Evolutionary conservation across 1,284 basidiomycete species (phyloP).

Genomic region (Xerocomus minutiporus): DNA sequence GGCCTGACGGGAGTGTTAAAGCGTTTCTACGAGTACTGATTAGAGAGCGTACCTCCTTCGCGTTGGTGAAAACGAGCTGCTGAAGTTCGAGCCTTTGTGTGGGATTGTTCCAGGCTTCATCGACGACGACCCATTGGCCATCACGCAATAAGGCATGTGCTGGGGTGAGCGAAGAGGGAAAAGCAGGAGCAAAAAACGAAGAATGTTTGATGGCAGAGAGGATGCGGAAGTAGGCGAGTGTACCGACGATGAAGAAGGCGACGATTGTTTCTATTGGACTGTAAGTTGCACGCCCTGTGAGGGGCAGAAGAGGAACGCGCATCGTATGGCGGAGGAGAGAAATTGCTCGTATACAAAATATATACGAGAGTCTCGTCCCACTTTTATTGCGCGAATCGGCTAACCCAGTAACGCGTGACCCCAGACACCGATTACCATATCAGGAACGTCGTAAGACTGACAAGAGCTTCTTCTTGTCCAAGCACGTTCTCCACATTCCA

Average conservation of each 20-base stretch:
- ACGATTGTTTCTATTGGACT: slow-evolving; percentile 84
- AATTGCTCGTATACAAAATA: background rate
- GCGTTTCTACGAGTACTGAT: background rate
- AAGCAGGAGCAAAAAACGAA: slow-evolving; percentile 56
- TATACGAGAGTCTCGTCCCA: slow-evolving; percentile 24
- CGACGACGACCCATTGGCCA: slow-evolving; percentile 53
- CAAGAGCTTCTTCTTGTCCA: background rate
- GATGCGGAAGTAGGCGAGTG: slow-evolving; percentile 89
- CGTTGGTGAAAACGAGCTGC: slow-evolving; percentile 55
- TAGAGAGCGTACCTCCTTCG: slow-evolving; percentile 31
- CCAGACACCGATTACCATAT: slow-evolving; percentile 20
- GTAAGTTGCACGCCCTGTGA: slow-evolving; percentile 62
- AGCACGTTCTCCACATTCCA: slow-evolving; percentile 9
- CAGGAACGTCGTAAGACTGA: background rate
- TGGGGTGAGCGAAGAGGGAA: slow-evolving; percentile 46
- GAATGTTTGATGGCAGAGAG: slow-evolving; percentile 81
- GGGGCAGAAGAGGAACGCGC: slow-evolving; percentile 54
- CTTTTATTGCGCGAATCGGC: slow-evolving; percentile 26
- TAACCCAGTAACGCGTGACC: slow-evolving; percentile 14
- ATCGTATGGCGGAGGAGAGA: slow-evolving; percentile 29
- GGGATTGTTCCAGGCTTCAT: slow-evolving; percentile 45
- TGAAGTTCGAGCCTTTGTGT: slow-evolving; percentile 53
- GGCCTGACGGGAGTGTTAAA: slow-evolving; percentile 12
- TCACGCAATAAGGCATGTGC: slow-evolving; percentile 50
- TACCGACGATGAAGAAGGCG: slow-evolving; percentile 79